Base-by-base conservation (phyloP, 805 yeast species). In the Cyberlindnera amylophila region DNA sequence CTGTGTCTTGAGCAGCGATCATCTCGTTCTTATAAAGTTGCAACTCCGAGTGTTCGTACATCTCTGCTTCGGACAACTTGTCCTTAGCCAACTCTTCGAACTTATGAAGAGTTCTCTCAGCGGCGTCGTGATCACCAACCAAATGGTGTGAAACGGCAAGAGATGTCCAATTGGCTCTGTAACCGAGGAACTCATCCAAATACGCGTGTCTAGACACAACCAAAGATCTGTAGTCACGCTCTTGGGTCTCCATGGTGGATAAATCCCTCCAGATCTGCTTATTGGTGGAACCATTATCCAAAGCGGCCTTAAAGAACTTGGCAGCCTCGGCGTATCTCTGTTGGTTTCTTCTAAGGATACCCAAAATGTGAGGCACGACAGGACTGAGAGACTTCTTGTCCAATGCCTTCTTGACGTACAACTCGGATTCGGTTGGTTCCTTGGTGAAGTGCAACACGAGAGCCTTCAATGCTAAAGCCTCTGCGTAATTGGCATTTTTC, bases 111-210 rank as follows among this genome's bases (percentile, higher is more conserved):
- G 91, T 85, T 42, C 75, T 75, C 42, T 82, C 81, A 6, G 96
- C 91, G 18, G 77, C 77, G 29, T 67, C 69, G 55, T 71, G 75
- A 55, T 89, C 86, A 19, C 76, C 74, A 59, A 77, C 77, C 58
- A 90, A 69, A 61, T 86, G 86, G 58, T 84, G 87, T 1, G 97
- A 96, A 33, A 88, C 72, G 1, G 96, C 96, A 39, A 85, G 71
- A 0, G 83, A 82, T 1, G 95, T 85, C 96, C 96, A 90, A 58
- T 87, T 86, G 47, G 91, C 89, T 50, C 96, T 75, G 59, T 79
- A 86, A 0, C 95, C 95, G 10, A 93, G 80, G 53, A 76, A 82
- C 19, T 75, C 73, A 54, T 83, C 86, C 62, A 93, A 72, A 54
- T 79, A 81, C 30, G 72, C 70, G 46, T 77, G 79, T 54, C 97